Evolutionary conservation across 352 stramenopile species (phyloP).

Genomic region (Thalassiosira exigua): DNA sequence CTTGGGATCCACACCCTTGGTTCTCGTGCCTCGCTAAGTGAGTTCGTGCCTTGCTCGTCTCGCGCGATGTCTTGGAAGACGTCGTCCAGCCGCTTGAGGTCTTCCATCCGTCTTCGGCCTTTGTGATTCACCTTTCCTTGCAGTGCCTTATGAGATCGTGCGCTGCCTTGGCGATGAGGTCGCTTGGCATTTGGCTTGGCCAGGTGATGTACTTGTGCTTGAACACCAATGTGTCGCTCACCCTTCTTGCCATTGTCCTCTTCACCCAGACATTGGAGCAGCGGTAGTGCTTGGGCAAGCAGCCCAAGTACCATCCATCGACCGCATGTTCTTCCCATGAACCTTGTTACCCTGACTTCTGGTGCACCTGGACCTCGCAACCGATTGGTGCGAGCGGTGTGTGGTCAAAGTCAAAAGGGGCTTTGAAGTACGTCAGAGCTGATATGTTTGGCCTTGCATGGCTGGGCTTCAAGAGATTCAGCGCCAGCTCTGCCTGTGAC

Average conservation of each 20-base stretch:
- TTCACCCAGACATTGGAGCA: neutral
- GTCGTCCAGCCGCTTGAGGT: no score
- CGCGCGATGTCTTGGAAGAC: no score
- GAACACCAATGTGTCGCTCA: constrained; percentile 33
- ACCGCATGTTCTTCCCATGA: constrained; percentile 37
- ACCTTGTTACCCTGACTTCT: constrained; percentile 33
- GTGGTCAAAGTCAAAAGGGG: constrained; percentile 56
- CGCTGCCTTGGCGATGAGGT: no score
- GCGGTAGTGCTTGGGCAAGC: constrained; percentile 29
- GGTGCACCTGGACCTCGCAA: constrained; percentile 56
- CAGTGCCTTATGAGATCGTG: no score
- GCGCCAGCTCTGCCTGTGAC: constrained; percentile 47
- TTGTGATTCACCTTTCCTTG: no score
- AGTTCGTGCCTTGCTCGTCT: no score
- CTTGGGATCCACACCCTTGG: no score
- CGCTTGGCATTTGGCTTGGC: no score
- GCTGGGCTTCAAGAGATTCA: constrained; percentile 50
- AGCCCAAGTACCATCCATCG: constrained; percentile 36
- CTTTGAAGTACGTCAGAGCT: constrained; percentile 33
- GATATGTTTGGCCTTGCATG: constrained; percentile 49
- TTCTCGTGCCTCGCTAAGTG: no score
- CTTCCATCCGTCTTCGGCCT: neutral
- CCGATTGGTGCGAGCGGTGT: constrained; percentile 59
- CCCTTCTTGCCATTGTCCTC: neutral
- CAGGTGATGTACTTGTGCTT: constrained; percentile 39